phyloP scores from a whole-genome alignment of 371 early-diverging fungal species.

The Entomophthora muscae region DNA sequence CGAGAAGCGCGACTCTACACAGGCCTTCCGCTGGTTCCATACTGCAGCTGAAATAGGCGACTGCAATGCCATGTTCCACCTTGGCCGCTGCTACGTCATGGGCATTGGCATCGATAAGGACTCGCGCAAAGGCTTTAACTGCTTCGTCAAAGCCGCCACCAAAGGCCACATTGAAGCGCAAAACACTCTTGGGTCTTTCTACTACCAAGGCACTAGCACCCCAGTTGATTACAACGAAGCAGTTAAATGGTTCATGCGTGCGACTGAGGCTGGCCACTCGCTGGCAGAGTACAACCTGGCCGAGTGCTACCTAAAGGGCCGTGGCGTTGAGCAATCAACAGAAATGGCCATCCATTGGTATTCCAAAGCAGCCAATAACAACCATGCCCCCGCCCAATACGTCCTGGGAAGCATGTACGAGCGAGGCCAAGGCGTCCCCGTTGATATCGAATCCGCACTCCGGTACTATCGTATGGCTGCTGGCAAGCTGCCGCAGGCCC shows the following conservation, averaged over 20 bases:
- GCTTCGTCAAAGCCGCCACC: slow-evolving; percentile 48
- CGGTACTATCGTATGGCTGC: slow-evolving; percentile 55
- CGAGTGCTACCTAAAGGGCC: slow-evolving; percentile 74
- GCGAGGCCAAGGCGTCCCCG: slow-evolving; percentile 52
- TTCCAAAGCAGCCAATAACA: slow-evolving; percentile 46
- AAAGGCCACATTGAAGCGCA: slow-evolving; percentile 58
- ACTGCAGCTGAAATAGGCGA: slow-evolving; percentile 43
- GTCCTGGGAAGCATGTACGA: slow-evolving; percentile 72
- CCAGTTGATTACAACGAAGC: slow-evolving; percentile 42
- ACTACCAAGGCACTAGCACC: slow-evolving; percentile 51
- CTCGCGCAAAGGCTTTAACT: slow-evolving; percentile 31
- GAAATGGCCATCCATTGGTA: slow-evolving; percentile 67
- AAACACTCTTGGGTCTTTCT: slow-evolving; percentile 56
- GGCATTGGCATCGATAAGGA: slow-evolving; percentile 43
- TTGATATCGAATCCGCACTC: slow-evolving; percentile 40
- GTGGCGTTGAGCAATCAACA: slow-evolving; percentile 43
- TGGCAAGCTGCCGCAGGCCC: slow-evolving; percentile 1
- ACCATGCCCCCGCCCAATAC: slow-evolving; percentile 78
- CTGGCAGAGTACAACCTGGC: slow-evolving; percentile 71
- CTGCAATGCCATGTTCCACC: slow-evolving; percentile 33
- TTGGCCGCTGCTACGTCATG: slow-evolving; percentile 38
- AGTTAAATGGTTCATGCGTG: slow-evolving; percentile 41
- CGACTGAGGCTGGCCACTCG: slow-evolving; percentile 51
- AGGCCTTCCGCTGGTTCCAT: slow-evolving; percentile 36
- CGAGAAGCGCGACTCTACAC: slow-evolving; percentile 26